Evolutionary conservation across 2,329 filamentous ascomycete species (phyloP).

Genomic region (Trichoderma oligosporum): DNA sequence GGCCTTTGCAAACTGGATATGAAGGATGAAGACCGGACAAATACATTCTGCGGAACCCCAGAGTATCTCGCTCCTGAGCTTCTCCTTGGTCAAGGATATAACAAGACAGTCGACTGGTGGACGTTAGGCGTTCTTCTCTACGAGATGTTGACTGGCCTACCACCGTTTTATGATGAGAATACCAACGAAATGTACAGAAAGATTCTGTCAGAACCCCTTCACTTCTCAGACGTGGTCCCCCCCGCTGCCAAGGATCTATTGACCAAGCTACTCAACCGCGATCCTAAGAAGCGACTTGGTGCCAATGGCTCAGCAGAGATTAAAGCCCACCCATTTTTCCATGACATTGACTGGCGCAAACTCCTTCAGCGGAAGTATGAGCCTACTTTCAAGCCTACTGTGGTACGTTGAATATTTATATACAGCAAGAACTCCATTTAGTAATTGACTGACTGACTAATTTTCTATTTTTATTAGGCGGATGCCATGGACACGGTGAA

Average conservation of each 20-base stretch:
- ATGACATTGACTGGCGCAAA: conserved; percentile 98
- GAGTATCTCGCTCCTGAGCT: conserved; percentile 96
- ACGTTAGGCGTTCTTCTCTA: conserved; percentile 94
- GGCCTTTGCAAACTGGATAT: conserved; percentile 97
- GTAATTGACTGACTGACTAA: neutral
- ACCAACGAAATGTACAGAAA: conserved; percentile 99
- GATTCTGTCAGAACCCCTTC: conserved; percentile 91
- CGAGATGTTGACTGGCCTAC: conserved; percentile 96
- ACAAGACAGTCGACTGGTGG: conserved; percentile 99
- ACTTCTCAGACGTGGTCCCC: conserved; percentile 94
- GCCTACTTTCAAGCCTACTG: conserved; percentile 93
- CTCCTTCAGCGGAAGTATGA: conserved; percentile 96
- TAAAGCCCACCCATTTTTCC: conserved; percentile 98
- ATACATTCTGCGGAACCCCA: conserved; percentile 96
- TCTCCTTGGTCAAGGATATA: conserved; percentile 89
- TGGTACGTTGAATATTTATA: conserved; percentile 60
- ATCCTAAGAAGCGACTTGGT: conserved; percentile 83
- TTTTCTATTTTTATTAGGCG: conserved; percentile 41
- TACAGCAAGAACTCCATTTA: neutral
- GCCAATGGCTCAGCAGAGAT: conserved; percentile 95
- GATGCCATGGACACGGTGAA: conserved; percentile 90
- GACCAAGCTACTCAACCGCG: conserved; percentile 84
- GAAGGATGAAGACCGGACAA: conserved; percentile 98
- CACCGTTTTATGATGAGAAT: conserved; percentile 98
- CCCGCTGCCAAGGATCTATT: conserved; percentile 89